A percentile compares a stretch with the other conserved stretches of the same genome.
Evolutionary conservation across 2,329 filamentous ascomycete genomes (phyloP).

Genomic region (Calonectria ilicicola): DNA sequence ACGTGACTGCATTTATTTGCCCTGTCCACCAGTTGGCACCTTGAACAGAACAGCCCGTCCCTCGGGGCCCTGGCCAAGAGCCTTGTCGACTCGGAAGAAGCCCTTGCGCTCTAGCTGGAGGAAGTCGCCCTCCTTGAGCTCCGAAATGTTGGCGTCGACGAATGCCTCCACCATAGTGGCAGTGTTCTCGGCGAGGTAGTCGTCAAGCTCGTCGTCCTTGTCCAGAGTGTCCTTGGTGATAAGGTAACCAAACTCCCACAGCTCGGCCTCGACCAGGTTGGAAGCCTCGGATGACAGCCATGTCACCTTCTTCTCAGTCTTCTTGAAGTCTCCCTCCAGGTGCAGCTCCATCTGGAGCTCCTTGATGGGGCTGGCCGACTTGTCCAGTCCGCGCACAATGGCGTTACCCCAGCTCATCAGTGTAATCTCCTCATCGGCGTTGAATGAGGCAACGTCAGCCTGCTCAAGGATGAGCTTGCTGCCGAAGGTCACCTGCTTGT

Average conservation of each 20-base stretch:
- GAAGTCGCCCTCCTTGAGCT: conserved; percentile 87
- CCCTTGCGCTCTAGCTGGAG: conserved; percentile 96
- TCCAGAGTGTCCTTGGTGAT: conserved; percentile 95
- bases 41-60: conserved; percentile 68
- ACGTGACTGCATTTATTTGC: background rate
- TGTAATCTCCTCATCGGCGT: conserved; percentile 89
- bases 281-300: conserved; percentile 86
- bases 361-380: conserved; percentile 68
- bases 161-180: conserved; percentile 79
- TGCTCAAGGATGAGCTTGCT: conserved; percentile 85
- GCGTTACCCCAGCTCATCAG: conserved; percentile 98
- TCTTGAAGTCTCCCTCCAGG: conserved; percentile 92
- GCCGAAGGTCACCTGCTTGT: conserved; percentile 86
- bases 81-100: conserved; percentile 87
- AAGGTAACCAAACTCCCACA: conserved; percentile 95
- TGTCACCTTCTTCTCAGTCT: conserved; percentile 95
- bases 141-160: conserved; percentile 83
- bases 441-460: conserved; percentile 84
- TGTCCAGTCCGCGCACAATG: conserved; percentile 76
- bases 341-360: conserved; percentile 86
- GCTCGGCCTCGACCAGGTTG: conserved; percentile 82
- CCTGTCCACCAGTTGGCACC: conserved; percentile 67
- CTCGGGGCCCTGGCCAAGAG: conserved; percentile 61
- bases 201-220: conserved; percentile 86
- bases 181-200: conserved; percentile 83